A percentile compares a stretch with the other conserved stretches of the same genome.
phyloP scores from a whole-genome alignment of 148 eudicot genomes.

The Fagopyrum tataricum region DNA sequence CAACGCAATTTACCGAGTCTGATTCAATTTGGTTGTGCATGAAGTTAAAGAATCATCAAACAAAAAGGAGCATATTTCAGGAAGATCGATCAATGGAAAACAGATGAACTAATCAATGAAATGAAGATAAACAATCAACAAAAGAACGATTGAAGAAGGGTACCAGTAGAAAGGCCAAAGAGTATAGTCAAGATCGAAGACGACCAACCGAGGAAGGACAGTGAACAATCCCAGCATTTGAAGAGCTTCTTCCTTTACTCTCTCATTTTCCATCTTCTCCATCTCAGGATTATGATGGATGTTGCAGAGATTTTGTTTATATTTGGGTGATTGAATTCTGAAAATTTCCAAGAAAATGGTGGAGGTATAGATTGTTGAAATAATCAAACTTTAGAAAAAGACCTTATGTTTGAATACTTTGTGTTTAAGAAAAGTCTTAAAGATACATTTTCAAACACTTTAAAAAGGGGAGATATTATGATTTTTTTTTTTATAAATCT shows the following conservation, averaged over 20 bases:
- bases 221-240: conserved; percentile 43
- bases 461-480: no score
- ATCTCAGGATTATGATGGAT: background rate
- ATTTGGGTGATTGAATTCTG: no score
- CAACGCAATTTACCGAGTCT: background rate
- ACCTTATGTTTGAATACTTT: no score
- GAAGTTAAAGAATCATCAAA: background rate
- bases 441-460: no score
- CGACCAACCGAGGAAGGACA: conserved; percentile 55
- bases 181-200: conserved; percentile 75
- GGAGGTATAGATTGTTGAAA: no score
- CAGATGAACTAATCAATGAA: no score
- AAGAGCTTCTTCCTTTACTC: conserved; percentile 47
- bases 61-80: background rate
- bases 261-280: conserved; percentile 39
- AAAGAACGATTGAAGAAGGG: conserved; percentile 1
- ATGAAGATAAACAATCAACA: background rate
- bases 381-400: no score
- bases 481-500: no score
- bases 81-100: background rate
- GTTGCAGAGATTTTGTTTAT: background rate
- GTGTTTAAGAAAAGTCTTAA: no score
- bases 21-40: background rate
- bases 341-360: no score
- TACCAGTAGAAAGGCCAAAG: conserved; percentile 79